These are phyloP conservation scores for Solanum megistacrolobum DNA, from an alignment of 257 asterid genomes.

Conservation along the genomic window DNA sequence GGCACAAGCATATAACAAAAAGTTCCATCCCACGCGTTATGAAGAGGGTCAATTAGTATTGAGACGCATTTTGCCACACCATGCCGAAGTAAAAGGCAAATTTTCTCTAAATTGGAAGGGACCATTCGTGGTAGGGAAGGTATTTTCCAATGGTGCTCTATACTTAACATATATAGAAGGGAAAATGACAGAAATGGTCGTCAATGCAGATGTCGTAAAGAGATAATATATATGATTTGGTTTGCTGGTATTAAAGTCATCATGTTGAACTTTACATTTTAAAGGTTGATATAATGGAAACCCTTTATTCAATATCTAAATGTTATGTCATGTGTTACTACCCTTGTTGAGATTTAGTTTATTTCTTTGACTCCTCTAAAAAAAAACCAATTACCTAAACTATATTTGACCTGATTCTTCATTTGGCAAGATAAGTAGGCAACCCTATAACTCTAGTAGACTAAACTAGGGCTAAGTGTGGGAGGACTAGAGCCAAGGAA, in stretches of 20 bases:
- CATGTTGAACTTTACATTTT: too few species aligned
- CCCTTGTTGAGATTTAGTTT: background rate
- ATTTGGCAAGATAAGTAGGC: background rate
- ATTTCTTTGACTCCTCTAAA: rapidly evolving
- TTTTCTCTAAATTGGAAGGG: background rate
- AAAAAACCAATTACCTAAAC: background rate
- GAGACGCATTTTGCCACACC: background rate
- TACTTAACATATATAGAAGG: background rate
- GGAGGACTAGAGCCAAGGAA: too few species aligned
- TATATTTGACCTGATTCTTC: too few species aligned
- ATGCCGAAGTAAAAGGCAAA: background rate
- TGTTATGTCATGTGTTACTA: too few species aligned
- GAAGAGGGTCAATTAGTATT: background rate
- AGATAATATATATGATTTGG: background rate
- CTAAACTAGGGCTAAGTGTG: too few species aligned
- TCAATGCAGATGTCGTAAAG: background rate
- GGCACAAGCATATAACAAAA: background rate
- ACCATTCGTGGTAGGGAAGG: background rate
- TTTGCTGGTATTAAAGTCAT: too few species aligned
- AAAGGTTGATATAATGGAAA: too few species aligned
- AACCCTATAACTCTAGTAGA: too few species aligned
- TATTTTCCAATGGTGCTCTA: background rate
- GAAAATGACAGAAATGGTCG: too few species aligned
- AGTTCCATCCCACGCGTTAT: background rate
- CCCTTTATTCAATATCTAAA: too few species aligned